Percentiles rank a stretch among this genome's conserved stretches.
phyloP scores from a whole-genome alignment of 1,139 yeast species.

The Diutina ranongensis region DNA sequence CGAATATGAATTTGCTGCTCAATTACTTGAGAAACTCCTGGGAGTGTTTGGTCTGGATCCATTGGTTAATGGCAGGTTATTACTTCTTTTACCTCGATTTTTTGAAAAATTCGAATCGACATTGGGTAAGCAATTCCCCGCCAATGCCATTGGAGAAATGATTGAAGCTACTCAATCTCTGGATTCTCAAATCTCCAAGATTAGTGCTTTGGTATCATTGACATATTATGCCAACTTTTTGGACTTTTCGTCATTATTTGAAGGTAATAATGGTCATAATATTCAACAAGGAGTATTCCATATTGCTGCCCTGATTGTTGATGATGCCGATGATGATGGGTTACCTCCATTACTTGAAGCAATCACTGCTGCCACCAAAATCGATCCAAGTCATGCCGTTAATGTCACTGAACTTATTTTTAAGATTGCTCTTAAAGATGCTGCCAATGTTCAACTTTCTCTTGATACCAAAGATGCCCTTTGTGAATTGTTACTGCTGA shows the following conservation, averaged over 20 bases:
- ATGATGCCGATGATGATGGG: constrained; percentile 72
- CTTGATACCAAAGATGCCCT: constrained; percentile 55
- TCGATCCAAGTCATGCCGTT: constrained; percentile 26
- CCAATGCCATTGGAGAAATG: background rate
- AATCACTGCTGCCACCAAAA: constrained; percentile 41
- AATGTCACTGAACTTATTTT: constrained; percentile 43
- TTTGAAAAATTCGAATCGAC: constrained; percentile 26
- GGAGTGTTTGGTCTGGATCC: background rate
- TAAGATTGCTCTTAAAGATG: constrained; percentile 57
- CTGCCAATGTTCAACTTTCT: constrained; percentile 60
- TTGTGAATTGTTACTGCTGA: constrained; percentile 39
- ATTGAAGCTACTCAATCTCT: constrained; percentile 15
- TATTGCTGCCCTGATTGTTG: constrained; percentile 29
- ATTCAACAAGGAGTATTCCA: constrained; percentile 21
- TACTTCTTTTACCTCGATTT: constrained; percentile 43
- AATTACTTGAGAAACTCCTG: background rate
- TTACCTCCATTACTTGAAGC: constrained; percentile 69
- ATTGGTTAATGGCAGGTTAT: constrained; percentile 32
- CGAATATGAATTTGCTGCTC: background rate
- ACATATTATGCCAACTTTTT: constrained; percentile 16
- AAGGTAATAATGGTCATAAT: constrained; percentile 6
- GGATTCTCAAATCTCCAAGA: constrained; percentile 25
- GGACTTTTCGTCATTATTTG: background rate
- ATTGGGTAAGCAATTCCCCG: background rate
- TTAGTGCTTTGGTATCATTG: constrained; percentile 40